Evolutionary conservation across 2,329 filamentous ascomycete species (phyloP), one percentile per base, ranked within the genome.

Genomic region (Aspergillus thermomutatus): DNA sequence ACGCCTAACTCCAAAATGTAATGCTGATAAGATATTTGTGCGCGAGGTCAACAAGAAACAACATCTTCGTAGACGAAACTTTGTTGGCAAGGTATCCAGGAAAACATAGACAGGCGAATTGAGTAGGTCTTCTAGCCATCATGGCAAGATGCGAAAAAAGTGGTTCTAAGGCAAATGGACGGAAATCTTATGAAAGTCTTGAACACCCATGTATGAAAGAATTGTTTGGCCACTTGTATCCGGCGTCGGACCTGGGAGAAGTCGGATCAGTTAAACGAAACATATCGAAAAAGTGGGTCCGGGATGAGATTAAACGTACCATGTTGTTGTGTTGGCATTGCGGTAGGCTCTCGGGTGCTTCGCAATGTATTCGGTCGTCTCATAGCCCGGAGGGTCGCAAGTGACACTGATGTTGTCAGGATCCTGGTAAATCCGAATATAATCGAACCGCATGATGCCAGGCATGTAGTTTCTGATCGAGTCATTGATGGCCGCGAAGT

Each of bases 391-490:
- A 2, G 87, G 87, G 72, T 90, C 87, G 70, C 87, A 90, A 17
- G 86, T 88, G 50, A 88, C 66, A 41, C 79, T 79, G 64, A 81
- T 77, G 11, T 79, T 76, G 52, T 83, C 80, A 14, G 81, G 79
- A 59, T 87, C 83, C 69, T 89, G 87, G 66, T 89, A 90, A 51
- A 90, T 87, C 14, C 87, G 83, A 53, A 90, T 79, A 68, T 89
- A 89, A 70, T 90, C 87, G 56, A 90, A 77, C 2, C 86, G 79
- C 81, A 89, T 87, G 2, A 79, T 84, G 2, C 84, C 87, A 2
- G 87, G 87, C 65, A 88, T 77, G 46, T 83, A 72, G 17, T 78
- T 65, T 4, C 70, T 75, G 25, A 90, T 83, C 1, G 79, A 80
- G 56, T 85, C 71, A 65, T 89, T 84, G 59, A 89, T 75, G 4